Conservation (phyloP, 495 filamentous ascomycete genomes). For the Xylaria castorea region DNA sequence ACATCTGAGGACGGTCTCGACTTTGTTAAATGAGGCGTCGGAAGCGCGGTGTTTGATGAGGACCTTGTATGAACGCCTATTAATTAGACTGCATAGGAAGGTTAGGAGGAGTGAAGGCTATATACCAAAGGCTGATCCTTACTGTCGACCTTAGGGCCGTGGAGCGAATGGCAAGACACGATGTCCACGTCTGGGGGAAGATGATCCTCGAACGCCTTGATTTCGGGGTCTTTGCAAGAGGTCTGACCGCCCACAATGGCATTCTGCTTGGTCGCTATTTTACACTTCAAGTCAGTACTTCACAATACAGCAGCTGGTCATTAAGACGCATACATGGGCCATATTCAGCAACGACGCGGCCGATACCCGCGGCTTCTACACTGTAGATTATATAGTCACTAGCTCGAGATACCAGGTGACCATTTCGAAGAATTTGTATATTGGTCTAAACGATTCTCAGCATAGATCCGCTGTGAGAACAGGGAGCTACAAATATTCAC, state of each 20-base stretch:
- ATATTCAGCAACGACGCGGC: slow-evolving; percentile 80
- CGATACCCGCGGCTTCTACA: slow-evolving; percentile 91
- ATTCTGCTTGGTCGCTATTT: slow-evolving; percentile 83
- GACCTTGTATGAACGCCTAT: slow-evolving; percentile 56
- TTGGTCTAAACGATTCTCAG: slow-evolving; percentile 70
- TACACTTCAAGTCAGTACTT: slow-evolving; percentile 28
- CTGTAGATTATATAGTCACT: slow-evolving; percentile 98
- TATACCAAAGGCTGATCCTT: slow-evolving; percentile 82
- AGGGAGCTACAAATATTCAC: slow-evolving; percentile 52
- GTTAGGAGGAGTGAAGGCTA: slow-evolving; percentile 18
- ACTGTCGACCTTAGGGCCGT: slow-evolving; percentile 89
- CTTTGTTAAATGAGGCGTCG: slow-evolving; percentile 74
- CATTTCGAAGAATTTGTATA: slow-evolving; percentile 83
- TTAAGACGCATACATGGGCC: slow-evolving; percentile 78
- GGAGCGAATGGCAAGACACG: slow-evolving; percentile 94
- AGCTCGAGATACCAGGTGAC: slow-evolving; percentile 89
- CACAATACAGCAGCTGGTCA: not conserved
- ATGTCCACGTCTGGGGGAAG: slow-evolving; percentile 90
- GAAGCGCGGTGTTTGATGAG: slow-evolving; percentile 92
- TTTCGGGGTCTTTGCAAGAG: slow-evolving; percentile 97
- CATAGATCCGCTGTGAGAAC: slow-evolving; percentile 48
- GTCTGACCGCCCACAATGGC: slow-evolving; percentile 98
- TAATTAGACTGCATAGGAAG: not conserved
- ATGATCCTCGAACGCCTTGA: slow-evolving; percentile 88
- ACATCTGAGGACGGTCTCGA: slow-evolving; percentile 79